Percentiles rank a stretch among this genome's conserved stretches.
These are phyloP conservation scores for Thermothelomyces thermophilus DNA, from an alignment of 2,329 filamentous ascomycete genomes.

Conservation along the genomic window DNA sequence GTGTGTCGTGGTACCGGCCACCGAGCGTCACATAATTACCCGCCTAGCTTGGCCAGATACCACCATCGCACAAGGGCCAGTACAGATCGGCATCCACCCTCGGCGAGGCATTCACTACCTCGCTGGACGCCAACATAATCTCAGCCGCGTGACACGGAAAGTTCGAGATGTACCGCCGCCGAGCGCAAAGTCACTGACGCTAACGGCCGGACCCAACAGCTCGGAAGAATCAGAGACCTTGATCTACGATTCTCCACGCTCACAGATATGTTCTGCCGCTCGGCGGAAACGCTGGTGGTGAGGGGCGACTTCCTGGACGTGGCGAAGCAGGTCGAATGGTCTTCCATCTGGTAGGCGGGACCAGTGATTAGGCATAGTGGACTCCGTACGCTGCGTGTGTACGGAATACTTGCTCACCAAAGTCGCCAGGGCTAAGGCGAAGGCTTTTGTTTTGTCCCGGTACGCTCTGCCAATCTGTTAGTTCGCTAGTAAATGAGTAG, in stretches of 20 bases:
- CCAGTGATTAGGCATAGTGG: too few species aligned
- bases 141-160: conserved; percentile 41
- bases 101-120: conserved; percentile 36
- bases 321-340: too few species aligned
- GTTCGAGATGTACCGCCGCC: conserved; percentile 45
- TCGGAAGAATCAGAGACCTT: conserved; percentile 38
- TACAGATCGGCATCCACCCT: conserved; percentile 36
- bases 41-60: conserved; percentile 11
- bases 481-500: too few species aligned
- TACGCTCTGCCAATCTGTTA: too few species aligned
- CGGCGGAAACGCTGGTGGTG: conserved; percentile 29
- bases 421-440: too few species aligned
- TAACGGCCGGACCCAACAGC: conserved; percentile 34
- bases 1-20: conserved; percentile 20
- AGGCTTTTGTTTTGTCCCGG: too few species aligned
- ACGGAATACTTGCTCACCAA: too few species aligned
- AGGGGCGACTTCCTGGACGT: too few species aligned
- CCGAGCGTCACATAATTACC: conserved; percentile 10
- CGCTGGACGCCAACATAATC: conserved; percentile 42
- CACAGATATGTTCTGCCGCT: conserved; percentile 33
- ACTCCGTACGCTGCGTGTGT: too few species aligned
- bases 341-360: too few species aligned
- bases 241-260: conserved; percentile 40
- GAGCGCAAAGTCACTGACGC: conserved; percentile 39
- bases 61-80: conserved; percentile 30